Evolutionary conservation across 306 rosid genomes (phyloP).

Genomic region (Sindora glabra): DNA sequence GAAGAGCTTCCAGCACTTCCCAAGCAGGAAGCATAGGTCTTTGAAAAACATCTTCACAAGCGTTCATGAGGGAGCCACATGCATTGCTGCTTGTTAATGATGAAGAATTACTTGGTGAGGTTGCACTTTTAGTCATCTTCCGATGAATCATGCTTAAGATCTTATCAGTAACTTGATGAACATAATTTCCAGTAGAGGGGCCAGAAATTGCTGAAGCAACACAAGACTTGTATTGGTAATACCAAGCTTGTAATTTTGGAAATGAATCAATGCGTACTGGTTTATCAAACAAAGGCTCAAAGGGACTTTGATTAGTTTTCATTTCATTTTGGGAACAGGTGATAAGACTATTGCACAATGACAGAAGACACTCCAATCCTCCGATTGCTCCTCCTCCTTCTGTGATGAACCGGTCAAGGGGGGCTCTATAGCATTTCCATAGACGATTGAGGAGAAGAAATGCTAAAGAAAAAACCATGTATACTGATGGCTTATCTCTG

Average conservation of each 20-base stretch:
- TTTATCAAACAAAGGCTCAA: constrained; percentile 27
- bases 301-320: constrained; percentile 21
- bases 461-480: constrained; percentile 69
- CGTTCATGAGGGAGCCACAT: constrained; percentile 31
- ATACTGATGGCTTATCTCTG: constrained; percentile 39
- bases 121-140: constrained; percentile 52
- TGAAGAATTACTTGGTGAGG: constrained; percentile 37
- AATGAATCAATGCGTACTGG: constrained; percentile 52
- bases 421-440: constrained; percentile 72
- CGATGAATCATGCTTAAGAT: constrained; percentile 65
- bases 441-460: constrained; percentile 67
- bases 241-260: constrained; percentile 68
- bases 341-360: constrained; percentile 39
- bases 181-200: constrained; percentile 55
- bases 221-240: constrained; percentile 61
- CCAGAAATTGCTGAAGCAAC: constrained; percentile 54
- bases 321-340: constrained; percentile 32
- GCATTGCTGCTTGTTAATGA: constrained; percentile 34
- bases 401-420: constrained; percentile 49
- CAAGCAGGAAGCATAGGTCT: constrained; percentile 66
- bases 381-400: constrained; percentile 51
- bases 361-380: constrained; percentile 69
- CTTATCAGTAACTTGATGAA: constrained; percentile 51
- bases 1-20: constrained; percentile 76
- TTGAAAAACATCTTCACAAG: constrained; percentile 46